These are phyloP conservation scores for Aegilops speltoides DNA, from an alignment of 176 grass and related monocot genomes.

Conservation along the genomic window DNA sequence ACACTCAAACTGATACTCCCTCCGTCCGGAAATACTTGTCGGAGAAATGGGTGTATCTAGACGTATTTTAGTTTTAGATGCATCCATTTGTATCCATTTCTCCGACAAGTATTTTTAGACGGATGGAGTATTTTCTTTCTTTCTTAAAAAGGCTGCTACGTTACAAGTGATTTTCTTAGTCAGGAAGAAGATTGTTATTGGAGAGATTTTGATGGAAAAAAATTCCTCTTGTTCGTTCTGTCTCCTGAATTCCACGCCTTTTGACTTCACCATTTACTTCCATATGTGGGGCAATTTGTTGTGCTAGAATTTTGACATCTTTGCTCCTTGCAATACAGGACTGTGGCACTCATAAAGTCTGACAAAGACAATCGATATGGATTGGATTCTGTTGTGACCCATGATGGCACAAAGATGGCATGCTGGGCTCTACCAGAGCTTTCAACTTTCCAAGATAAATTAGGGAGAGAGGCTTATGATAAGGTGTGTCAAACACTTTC, in stretches of 20 bases:
- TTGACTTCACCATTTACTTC: not conserved
- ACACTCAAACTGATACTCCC: not conserved
- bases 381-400: conserved; percentile 70
- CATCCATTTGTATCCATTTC: no score
- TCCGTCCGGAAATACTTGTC: no score
- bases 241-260: not conserved
- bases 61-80: no score
- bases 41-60: no score
- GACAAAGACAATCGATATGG: conserved; percentile 82
- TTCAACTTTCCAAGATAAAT: conserved; percentile 62
- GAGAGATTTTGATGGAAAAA: not conserved
- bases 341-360: conserved; percentile 74
- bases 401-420: conserved; percentile 78
- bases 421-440: conserved; percentile 69
- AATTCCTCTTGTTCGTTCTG: not conserved
- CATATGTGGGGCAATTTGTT: not conserved
- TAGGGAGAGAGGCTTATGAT: conserved; percentile 69
- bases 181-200: not conserved
- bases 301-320: not conserved
- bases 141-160: not conserved
- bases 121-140: not conserved
- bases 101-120: no score
- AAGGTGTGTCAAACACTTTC: conserved; percentile 45
- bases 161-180: not conserved
- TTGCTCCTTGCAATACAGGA: conserved; percentile 40